Base-by-base conservation (phyloP, 208 protist species). In the Leishmania tropica region DNA sequence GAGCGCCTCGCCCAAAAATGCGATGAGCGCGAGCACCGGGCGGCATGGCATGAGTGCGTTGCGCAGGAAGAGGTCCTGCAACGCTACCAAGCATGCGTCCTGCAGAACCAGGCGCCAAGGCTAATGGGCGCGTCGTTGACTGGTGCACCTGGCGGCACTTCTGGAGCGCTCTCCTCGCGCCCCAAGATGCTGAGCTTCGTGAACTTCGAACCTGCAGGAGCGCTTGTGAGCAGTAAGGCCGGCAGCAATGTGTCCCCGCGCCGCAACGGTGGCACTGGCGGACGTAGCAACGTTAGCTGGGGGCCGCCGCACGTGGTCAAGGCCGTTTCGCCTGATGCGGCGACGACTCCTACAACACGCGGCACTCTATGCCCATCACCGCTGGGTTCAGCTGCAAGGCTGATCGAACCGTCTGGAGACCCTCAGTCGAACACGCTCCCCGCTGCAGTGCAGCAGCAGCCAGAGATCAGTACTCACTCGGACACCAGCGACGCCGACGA, bases 21-120 rank as follows among this genome's bases (percentile, higher is more conserved):
- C 73, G 83, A 89, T 64, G 76, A 74, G 45, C 82, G 77, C 48
- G 81, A 84, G 68, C 72, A 83, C 67, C 76, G 79, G 37, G 64
- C 62, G 17, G 80, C 78, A 54, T 91, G 87, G 83, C 83, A 90
- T 56, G 64, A 81, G 40, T 91, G 90, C 74, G 83, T 81, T 6
- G 62, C 76, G 51, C 90, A 93, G 83, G 71, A 78, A 13, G 71
- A 81, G 64, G 75, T 91, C 48, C 82, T 93, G 42, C 19, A 86
- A 28, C 76, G 81, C 45, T 93, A 86, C 58, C 87, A 91, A 74
- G 42, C 65, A 28, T 81, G 81, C 62, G 75, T 85, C 21, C 76
- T 84, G 47, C 78, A 86, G 51, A 40, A 45, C 13, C 53, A 79
- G 48, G 37, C 37, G 6, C 21, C 31, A 64, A 48, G 53, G 35